phyloP scores from a whole-genome alignment of 805 yeast species.

The Cyberlindnera bimundalis region DNA sequence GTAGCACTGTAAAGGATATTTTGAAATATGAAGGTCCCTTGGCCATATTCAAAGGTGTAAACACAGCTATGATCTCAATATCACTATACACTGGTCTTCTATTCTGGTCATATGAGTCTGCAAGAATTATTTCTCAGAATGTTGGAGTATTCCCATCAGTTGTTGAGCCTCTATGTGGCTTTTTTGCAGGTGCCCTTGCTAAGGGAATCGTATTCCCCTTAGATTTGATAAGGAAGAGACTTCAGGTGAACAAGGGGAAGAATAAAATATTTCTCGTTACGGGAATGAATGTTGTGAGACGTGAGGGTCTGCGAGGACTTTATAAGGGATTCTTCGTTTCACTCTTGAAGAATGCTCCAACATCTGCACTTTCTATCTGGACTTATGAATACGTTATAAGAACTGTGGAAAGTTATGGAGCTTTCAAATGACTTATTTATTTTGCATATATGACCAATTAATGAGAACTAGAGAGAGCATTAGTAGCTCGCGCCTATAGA shows the following conservation, averaged over 20 bases:
- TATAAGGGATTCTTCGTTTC: conserved; percentile 76
- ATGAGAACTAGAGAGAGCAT: too few species aligned
- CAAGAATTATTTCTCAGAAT: conserved; percentile 15
- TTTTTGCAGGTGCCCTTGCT: conserved; percentile 71
- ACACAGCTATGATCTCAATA: conserved; percentile 54
- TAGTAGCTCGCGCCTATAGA: too few species aligned
- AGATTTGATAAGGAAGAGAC: conserved; percentile 75
- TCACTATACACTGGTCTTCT: conserved; percentile 71
- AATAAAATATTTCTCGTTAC: conserved; percentile 30
- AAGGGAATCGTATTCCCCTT: conserved; percentile 80
- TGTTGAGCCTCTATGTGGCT: conserved; percentile 59
- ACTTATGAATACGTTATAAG: conserved; percentile 36
- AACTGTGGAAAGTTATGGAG: not conserved
- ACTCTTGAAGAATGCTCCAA: conserved; percentile 75
- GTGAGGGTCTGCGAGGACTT: conserved; percentile 64
- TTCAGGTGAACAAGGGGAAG: conserved; percentile 55
- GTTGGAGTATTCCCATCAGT: conserved; percentile 15
- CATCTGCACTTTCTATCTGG: conserved; percentile 62
- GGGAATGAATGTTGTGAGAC: conserved; percentile 35
- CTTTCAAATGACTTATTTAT: too few species aligned
- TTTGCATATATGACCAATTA: too few species aligned
- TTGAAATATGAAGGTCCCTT: conserved; percentile 37
- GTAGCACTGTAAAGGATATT: conserved; percentile 32
- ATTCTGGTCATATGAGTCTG: conserved; percentile 62
- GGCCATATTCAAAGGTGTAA: conserved; percentile 49